Evolutionary conservation across 1,284 basidiomycete species (phyloP).

Genomic region (Ceratobasidium sp.): DNA sequence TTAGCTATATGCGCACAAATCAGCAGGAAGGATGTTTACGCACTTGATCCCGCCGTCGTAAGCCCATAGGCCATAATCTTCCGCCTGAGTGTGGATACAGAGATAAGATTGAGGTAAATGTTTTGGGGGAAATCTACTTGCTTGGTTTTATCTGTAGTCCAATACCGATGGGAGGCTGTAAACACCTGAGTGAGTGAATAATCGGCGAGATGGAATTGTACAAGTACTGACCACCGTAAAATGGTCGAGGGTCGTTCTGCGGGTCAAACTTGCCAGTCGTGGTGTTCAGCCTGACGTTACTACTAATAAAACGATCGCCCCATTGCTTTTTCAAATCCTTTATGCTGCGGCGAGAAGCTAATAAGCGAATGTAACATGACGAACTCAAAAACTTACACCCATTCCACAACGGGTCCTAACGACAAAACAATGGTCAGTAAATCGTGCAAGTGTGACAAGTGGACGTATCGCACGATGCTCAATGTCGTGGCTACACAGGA

Average conservation of each 20-base stretch:
- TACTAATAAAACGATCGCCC: slow-evolving; percentile 7
- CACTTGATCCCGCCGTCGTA: neutral
- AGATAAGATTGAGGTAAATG: neutral
- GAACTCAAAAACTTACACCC: neutral
- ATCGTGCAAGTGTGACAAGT: neutral
- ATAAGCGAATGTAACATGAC: neutral
- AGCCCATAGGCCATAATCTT: slow-evolving; percentile 2
- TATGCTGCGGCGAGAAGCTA: neutral
- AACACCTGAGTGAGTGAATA: neutral
- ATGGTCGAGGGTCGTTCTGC: neutral
- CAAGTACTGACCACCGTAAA: slow-evolving; percentile 1
- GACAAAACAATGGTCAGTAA: neutral
- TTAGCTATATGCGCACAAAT: neutral
- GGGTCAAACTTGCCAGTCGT: neutral
- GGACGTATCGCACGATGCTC: neutral
- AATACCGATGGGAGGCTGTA: neutral
- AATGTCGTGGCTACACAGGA: slow-evolving; percentile 13
- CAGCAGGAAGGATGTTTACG: neutral
- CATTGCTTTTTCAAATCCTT: neutral
- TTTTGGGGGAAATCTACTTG: neutral
- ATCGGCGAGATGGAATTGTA: neutral
- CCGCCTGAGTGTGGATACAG: neutral
- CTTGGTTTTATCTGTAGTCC: neutral
- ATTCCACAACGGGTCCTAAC: neutral
- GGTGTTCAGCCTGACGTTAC: slow-evolving; percentile 2